Base-by-base conservation (phyloP, 176 grass and related monocot genomes). In the Tillandsia leiboldiana region DNA sequence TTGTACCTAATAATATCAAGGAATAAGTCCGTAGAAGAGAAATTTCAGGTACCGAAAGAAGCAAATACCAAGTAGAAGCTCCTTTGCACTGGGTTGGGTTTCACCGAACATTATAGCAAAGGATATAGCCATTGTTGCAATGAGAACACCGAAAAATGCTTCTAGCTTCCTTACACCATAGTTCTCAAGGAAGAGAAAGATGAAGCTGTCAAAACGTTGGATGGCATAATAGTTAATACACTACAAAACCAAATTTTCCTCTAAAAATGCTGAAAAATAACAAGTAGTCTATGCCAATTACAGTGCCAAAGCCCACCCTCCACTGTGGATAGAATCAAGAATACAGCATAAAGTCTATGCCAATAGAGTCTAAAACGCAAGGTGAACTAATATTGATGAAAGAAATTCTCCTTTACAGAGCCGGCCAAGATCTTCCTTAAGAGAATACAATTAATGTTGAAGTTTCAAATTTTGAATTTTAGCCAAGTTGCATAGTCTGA, bases 101-200 rank as follows among this genome's bases (percentile, higher is more conserved):
- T 96, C 88, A 80, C 88, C 92, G 63, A 96, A 96, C 92, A 96
- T 92, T 53, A 96, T 17, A 0, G 88, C 92, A 48, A 96, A 96
- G 33, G 88, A 92, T 64, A 92, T 0, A 33, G 78, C 92, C 88
- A 96, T 96, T 65, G 66, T 89, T 74, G 81, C 81, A 65, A 96
- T 87, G 27, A 96, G 80, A 51, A 96, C 70, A 9, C 79, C 92
- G 15, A 96, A 96, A 86, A 92, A 92, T 9, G 92, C 92, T 84
- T 96, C 92, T 53, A 96, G 50, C 83, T 96, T 96, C 64, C 92
- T 87, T 73, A 96, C 92, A 28, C 92, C 88, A 74, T 87, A 96
- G 69, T 92, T 96, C 83, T 96, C 92, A 58, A 96, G 78, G 86
- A 91, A 96, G 67, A 96, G 72, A 84, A 96, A 89, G 72, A 96